Evolutionary conservation across 495 filamentous ascomycete genomes (phyloP).

Genomic region (Cercophora samala): DNA sequence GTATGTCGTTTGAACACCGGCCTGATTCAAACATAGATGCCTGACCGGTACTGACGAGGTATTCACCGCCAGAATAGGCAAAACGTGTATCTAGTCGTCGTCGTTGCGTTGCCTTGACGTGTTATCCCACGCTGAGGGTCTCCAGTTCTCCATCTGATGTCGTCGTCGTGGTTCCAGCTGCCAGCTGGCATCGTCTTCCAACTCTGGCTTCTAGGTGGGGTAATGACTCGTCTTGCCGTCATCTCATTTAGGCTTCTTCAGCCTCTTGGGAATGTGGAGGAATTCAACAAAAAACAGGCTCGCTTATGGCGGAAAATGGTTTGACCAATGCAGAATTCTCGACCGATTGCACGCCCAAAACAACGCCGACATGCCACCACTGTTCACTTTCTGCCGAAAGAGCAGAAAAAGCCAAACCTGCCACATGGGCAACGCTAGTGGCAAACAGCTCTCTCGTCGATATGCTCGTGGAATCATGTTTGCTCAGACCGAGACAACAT

Average conservation of each 20-base stretch:
- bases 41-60: background rate
- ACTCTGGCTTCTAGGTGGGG: background rate
- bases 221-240: conserved; percentile 10
- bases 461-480: background rate
- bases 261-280: background rate
- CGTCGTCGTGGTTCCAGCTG: conserved; percentile 9
- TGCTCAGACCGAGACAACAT: background rate
- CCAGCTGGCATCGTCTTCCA: conserved; percentile 11
- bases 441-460: background rate
- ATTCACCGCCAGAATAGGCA: conserved; percentile 2
- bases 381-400: background rate
- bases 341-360: background rate
- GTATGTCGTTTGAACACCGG: background rate
- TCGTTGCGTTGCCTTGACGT: conserved; percentile 5
- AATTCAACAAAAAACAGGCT: background rate
- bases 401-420: background rate
- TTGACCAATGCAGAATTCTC: background rate
- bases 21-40: background rate
- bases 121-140: conserved; percentile 1
- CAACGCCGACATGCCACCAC: background rate
- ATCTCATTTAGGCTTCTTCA: background rate
- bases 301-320: conserved; percentile 1
- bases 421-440: background rate
- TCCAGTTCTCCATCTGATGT: conserved; percentile 3
- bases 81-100: conserved; percentile 5